Conservation (phyloP, 352 stramenopile species). For the Phytophthora tentaculata region DNA sequence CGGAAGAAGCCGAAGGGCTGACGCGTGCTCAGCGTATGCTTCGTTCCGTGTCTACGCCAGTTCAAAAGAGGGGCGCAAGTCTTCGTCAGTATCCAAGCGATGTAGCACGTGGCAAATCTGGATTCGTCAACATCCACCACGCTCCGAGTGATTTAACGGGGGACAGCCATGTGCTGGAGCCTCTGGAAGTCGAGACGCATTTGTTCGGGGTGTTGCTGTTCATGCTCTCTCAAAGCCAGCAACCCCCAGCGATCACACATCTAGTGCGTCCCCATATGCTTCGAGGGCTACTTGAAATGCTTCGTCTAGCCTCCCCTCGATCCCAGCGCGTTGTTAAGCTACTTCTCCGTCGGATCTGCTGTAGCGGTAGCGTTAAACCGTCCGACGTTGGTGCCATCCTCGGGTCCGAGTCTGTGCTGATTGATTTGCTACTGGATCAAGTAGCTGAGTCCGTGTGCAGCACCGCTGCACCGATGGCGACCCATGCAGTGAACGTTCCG, state of each 20-base stretch:
- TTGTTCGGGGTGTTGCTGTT: constrained; percentile 80
- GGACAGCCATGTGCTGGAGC: constrained; percentile 61
- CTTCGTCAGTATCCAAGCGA: constrained; percentile 58
- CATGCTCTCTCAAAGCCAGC: constrained; percentile 80
- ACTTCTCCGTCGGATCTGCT: constrained; percentile 74
- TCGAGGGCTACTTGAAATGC: constrained; percentile 76
- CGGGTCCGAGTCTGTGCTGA: constrained; percentile 79
- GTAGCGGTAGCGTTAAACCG: constrained; percentile 71
- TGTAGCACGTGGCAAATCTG: constrained; percentile 43
- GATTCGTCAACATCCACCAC: constrained; percentile 45
- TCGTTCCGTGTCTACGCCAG: constrained; percentile 80
- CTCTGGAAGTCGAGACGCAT: constrained; percentile 80
- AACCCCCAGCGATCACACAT: constrained; percentile 61
- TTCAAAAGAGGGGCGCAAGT: constrained; percentile 60
- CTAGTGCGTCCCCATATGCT: constrained; percentile 69
- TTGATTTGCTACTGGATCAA: constrained; percentile 88
- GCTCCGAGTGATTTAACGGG: constrained; percentile 43
- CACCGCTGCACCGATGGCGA: constrained; percentile 67
- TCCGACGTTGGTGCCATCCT: constrained; percentile 72
- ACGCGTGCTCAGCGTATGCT: constrained; percentile 83
- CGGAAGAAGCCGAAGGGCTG: constrained; percentile 76
- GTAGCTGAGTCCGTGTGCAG: constrained; percentile 88
- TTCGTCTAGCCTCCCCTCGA: constrained; percentile 77
- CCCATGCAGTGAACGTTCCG: constrained; percentile 55
- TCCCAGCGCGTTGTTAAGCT: constrained; percentile 87